Conservation (phyloP, 768 basidiomycete genomes). For the Leccinellum luteum region DNA sequence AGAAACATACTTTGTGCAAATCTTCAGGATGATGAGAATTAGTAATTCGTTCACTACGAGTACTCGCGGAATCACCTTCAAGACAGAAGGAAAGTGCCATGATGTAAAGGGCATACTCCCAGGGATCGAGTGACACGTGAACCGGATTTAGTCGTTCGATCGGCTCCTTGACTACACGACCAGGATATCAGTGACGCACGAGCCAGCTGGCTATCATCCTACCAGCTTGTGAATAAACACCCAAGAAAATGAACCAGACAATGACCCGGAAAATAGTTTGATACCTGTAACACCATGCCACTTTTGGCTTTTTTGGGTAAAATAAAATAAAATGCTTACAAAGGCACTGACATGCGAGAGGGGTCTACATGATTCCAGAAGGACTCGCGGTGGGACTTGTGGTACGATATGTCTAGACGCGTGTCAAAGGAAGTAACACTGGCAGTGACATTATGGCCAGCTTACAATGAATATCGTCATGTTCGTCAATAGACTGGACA, state of each 20-base stretch:
- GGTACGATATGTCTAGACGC: slow-evolving; percentile 63
- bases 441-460: not conserved
- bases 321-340: slow-evolving; percentile 36
- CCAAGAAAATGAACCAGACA: slow-evolving; percentile 77
- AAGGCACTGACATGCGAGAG: slow-evolving; percentile 75
- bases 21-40: slow-evolving; percentile 18
- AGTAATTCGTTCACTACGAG: slow-evolving; percentile 38
- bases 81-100: slow-evolving; percentile 74
- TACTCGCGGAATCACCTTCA: slow-evolving; percentile 58
- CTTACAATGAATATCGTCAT: slow-evolving; percentile 79
- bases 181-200: not conserved
- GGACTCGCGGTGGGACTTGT: slow-evolving; percentile 46
- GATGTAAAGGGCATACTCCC: slow-evolving; percentile 78
- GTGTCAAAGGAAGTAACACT: slow-evolving; percentile 8
- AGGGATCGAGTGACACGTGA: slow-evolving; percentile 59
- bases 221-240: slow-evolving; percentile 84
- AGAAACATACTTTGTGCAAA: slow-evolving; percentile 20
- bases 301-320: not conserved
- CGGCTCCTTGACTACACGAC: slow-evolving; percentile 64
- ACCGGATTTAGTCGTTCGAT: slow-evolving; percentile 63
- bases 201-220: slow-evolving; percentile 12
- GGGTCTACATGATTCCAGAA: slow-evolving; percentile 78
- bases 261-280: slow-evolving; percentile 80
- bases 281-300: slow-evolving; percentile 47
- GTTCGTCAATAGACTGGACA: slow-evolving; percentile 71